Conservation (phyloP, 164 flowering plant species). For the Annona cherimola region DNA sequence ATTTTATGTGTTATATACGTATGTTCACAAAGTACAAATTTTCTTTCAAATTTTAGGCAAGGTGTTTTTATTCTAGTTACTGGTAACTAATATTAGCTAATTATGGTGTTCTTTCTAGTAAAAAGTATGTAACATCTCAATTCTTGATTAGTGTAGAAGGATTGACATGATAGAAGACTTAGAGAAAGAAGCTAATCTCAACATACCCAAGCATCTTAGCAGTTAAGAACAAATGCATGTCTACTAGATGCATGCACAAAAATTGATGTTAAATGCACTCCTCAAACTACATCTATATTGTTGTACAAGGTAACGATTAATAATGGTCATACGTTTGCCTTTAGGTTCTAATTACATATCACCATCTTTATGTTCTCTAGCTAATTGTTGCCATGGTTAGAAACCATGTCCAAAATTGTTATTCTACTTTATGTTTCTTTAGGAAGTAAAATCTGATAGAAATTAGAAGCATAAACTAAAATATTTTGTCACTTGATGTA, state of each 20-base stretch:
- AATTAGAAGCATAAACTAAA: no score
- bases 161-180: conserved; percentile 87
- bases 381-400: no score
- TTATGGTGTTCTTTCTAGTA: not conserved
- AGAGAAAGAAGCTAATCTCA: conserved; percentile 66
- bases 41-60: no score
- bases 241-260: conserved; percentile 65
- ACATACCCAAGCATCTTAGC: conserved; percentile 76
- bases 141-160: conserved; percentile 42
- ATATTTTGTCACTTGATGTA: no score
- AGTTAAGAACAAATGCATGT: conserved; percentile 74
- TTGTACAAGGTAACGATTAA: conserved; percentile 61
- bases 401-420: no score
- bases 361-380: no score
- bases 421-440: no score
- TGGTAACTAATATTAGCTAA: not conserved
- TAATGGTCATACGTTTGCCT: no score
- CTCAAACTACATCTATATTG: conserved; percentile 82
- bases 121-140: conserved; percentile 4
- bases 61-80: not conserved
- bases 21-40: no score
- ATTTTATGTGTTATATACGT: no score
- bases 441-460: no score
- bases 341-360: no score
- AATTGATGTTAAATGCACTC: conserved; percentile 78